Evolutionary conservation across 1,139 yeast genomes (phyloP).

Genomic region (Diutina rugosa): DNA sequence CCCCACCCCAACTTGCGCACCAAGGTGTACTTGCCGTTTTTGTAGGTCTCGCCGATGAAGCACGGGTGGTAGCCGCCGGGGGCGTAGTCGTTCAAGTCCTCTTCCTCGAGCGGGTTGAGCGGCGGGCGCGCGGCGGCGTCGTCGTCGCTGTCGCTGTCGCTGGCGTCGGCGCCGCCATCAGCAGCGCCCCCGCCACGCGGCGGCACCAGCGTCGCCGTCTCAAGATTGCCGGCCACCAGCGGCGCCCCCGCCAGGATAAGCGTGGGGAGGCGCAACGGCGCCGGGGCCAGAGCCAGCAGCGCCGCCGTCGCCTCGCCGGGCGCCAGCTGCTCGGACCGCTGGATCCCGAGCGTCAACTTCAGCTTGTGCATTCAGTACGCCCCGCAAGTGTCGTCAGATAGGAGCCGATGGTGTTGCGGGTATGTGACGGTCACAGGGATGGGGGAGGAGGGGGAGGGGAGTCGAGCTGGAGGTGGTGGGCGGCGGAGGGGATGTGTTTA

Average conservation of each 20-base stretch:
- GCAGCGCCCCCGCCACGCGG: slow-evolving; percentile 5
- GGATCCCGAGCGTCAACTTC: slow-evolving; percentile 1
- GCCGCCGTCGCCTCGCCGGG: not conserved
- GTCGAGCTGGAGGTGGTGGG: too few relatives aligned
- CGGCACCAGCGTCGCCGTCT: not conserved
- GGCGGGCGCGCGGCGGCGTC: slow-evolving; percentile 6
- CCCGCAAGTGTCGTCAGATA: not conserved
- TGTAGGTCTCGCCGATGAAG: slow-evolving; percentile 23
- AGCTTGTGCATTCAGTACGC: not conserved
- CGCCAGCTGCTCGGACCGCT: not conserved
- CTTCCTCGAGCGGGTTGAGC: slow-evolving; percentile 26
- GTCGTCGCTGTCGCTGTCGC: slow-evolving; percentile 2
- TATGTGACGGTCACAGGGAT: too few relatives aligned
- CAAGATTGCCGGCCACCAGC: not conserved
- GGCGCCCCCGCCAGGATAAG: not conserved
- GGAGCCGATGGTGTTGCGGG: too few relatives aligned
- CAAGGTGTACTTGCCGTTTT: slow-evolving; percentile 20
- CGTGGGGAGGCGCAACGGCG: not conserved
- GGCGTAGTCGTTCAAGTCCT: slow-evolving; percentile 22
- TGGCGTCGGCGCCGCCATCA: slow-evolving; percentile 11
- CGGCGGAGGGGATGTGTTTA: too few relatives aligned
- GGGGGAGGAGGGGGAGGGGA: too few relatives aligned
- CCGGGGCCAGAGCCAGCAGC: not conserved
- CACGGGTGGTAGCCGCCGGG: slow-evolving; percentile 33
- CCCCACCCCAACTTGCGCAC: slow-evolving; percentile 37